A percentile compares a stretch with the other conserved stretches of the same genome.
These are phyloP conservation scores for Umbelopsis ramanniana DNA, from an alignment of 192 early-diverging fungal genomes.

Conservation along the genomic window DNA sequence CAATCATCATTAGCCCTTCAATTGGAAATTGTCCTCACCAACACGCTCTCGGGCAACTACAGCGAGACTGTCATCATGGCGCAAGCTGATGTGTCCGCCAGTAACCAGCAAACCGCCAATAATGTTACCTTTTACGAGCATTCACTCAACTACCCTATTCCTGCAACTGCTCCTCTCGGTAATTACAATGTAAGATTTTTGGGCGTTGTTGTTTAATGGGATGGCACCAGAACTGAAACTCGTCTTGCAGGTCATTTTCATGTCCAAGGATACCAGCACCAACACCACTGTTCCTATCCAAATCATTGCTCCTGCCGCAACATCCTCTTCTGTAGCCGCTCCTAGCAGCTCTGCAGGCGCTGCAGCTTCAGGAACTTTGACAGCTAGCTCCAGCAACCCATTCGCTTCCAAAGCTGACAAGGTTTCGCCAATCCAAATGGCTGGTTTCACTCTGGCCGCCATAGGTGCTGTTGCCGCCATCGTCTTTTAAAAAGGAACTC, in stretches of 20 bases:
- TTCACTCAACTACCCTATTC: constrained; percentile 37
- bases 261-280: constrained; percentile 30
- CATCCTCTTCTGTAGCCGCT: constrained; percentile 3
- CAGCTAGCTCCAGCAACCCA: neutral
- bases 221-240: neutral
- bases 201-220: constrained; percentile 24
- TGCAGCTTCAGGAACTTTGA: constrained; percentile 10
- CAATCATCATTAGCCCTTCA: constrained; percentile 23
- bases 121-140: constrained; percentile 35
- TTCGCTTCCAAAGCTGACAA: constrained; percentile 32
- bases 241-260: constrained; percentile 28
- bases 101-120: constrained; percentile 11
- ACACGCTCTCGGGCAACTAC: constrained; percentile 17
- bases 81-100: constrained; percentile 32
- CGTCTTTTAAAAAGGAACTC: constrained; percentile 21
- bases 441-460: constrained; percentile 30
- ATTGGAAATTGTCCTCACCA: constrained; percentile 29
- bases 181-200: constrained; percentile 32
- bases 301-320: constrained; percentile 29
- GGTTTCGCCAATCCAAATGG: constrained; percentile 15
- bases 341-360: neutral
- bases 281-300: constrained; percentile 32
- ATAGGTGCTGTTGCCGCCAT: constrained; percentile 33
- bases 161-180: constrained; percentile 30
- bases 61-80: constrained; percentile 16